Base-by-base conservation (phyloP, 768 basidiomycete genomes). In the Cystobasidium ongulense region DNA sequence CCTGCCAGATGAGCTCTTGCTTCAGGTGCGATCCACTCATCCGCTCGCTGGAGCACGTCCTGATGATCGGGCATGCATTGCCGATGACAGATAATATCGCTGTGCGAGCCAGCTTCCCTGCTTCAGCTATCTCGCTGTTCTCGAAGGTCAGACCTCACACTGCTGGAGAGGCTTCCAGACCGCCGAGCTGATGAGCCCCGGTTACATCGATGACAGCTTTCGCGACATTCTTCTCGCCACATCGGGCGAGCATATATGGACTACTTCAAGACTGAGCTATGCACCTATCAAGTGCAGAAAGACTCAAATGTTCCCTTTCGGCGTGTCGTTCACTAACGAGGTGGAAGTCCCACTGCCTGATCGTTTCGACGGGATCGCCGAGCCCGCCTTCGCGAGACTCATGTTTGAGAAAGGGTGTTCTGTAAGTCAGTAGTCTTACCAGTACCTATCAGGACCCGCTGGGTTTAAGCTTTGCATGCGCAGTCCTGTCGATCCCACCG, bases 281-380 rank as follows among this genome's bases (percentile, higher is more conserved):
- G 33, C 65, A 3, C 65, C 65, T 25, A 52, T 67, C 31, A 41
- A 50, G 13, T 46, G 29, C 46, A 29, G 27, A 31, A 25, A 38
- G 25, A 67, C 65, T 67, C 65, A 67, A 50, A 67, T 67, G 65
- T 50, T 67, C 27, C 65, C 65, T 31, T 67, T 67, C 33, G 65
- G 65, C 1, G 65, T 67, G 3, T 67, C 50, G 29, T 29, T 67
- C 21, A 67, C 46, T 5, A 67, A 43, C 18, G 46, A 67, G 31
- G 43, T 67, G 5, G 65, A 67, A 17, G 36, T 67, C 3, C 65
- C 65, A 25, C 50, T 67, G 3, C 65, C 65, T 11, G 41, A 25
- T 3, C 43, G 29, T 10, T 31, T 50, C 11, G 10, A 13, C 18
- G 27, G 46, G 33, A 23, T 67, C 11, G 23, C 11, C 4, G 65